Conservation (phyloP, 352 stramenopile genomes). For the Saprolegnia diclina region DNA sequence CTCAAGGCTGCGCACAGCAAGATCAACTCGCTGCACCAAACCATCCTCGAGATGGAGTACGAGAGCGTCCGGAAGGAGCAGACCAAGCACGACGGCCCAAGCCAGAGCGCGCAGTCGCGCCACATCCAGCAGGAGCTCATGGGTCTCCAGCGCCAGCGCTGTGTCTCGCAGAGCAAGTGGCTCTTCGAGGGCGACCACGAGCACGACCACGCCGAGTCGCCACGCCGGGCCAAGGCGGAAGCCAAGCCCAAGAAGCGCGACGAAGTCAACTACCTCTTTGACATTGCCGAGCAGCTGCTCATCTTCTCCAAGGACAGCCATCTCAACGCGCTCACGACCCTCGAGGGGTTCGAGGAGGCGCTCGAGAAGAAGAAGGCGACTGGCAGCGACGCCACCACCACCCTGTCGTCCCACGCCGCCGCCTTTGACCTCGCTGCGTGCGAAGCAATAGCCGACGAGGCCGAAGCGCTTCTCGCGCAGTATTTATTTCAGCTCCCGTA, state of each 20-base stretch:
- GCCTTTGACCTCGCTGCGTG: conserved; percentile 4
- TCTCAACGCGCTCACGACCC: conserved; percentile 2
- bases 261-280: conserved; percentile 12
- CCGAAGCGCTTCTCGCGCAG: conserved; percentile 8
- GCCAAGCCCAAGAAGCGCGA: neutral
- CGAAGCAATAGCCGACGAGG: conserved; percentile 11
- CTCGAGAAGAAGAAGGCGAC: neutral
- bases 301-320: conserved; percentile 18
- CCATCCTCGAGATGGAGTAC: conserved; percentile 26
- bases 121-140: conserved; percentile 20
- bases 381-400: too few relatives aligned
- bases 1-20: conserved; percentile 18
- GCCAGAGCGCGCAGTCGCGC: conserved; percentile 10
- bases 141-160: conserved; percentile 13
- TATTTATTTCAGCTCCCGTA: conserved; percentile 14
- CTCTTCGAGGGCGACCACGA: conserved; percentile 8
- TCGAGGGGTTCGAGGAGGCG: neutral
- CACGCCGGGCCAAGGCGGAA: neutral
- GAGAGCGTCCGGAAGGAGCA: conserved; percentile 19
- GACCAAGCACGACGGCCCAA: neutral
- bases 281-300: conserved; percentile 10
- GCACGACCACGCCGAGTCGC: neutral
- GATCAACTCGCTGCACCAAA: conserved; percentile 19
- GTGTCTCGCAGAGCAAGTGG: conserved; percentile 27
- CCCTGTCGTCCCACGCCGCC: neutral